phyloP scores from a whole-genome alignment of 2,329 filamentous ascomycete genomes.

The Sarocladium brachiariae region DNA sequence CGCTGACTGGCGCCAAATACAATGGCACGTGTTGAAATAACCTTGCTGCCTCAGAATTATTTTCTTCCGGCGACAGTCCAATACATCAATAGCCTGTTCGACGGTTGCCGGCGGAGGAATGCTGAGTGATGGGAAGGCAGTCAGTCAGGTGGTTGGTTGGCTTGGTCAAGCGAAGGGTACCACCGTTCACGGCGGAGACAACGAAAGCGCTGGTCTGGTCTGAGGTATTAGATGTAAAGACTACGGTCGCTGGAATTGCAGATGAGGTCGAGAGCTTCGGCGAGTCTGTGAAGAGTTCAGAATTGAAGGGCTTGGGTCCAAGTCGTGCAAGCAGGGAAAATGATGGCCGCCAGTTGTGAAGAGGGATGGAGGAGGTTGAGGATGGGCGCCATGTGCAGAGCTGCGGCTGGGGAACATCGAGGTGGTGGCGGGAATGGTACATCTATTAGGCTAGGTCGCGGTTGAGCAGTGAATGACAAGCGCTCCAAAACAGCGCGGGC shows the following conservation, averaged over 20 bases:
- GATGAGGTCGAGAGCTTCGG: background rate
- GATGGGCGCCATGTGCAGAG: background rate
- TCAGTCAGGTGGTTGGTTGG: no score
- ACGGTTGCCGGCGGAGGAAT: background rate
- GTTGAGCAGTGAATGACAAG: background rate
- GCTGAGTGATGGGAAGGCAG: background rate
- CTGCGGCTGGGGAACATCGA: constrained; percentile 4
- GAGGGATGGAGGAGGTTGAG: constrained; percentile 8
- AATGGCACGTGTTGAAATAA: no score
- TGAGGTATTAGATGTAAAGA: background rate
- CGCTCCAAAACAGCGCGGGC: background rate
- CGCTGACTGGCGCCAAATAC: background rate
- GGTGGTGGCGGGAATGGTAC: background rate
- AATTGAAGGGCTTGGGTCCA: background rate
- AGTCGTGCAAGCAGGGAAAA: no score
- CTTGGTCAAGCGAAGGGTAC: constrained; percentile 1
- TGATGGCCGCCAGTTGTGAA: no score
- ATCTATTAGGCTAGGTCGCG: background rate
- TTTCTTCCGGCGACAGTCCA: no score
- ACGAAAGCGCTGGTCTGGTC: background rate
- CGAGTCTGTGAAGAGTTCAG: background rate
- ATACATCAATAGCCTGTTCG: background rate
- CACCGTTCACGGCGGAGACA: background rate
- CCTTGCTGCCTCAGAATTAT: no score
- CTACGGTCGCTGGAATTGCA: background rate